These are phyloP conservation scores for Bipolaris cookei DNA, from an alignment of 2,329 filamentous ascomycete genomes.

Conservation along the genomic window DNA sequence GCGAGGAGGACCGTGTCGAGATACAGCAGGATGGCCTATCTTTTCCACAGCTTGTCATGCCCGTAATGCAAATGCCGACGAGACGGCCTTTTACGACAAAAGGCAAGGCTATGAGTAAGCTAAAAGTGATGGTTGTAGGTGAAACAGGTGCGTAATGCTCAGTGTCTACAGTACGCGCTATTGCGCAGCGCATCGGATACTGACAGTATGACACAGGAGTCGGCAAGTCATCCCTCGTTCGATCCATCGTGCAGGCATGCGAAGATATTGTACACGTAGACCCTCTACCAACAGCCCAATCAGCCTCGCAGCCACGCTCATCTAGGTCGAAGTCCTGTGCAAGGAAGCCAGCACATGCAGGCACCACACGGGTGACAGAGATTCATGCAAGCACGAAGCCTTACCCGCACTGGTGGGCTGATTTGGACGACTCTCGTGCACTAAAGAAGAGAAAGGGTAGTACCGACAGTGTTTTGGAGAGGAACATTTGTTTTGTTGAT, in stretches of 20 bases:
- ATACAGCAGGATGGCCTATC: slow-evolving; percentile 43
- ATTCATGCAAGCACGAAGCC: slow-evolving; percentile 59
- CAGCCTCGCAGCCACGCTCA: slow-evolving; percentile 33
- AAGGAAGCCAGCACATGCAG: slow-evolving; percentile 26
- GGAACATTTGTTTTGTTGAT: slow-evolving; percentile 94
- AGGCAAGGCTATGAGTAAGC: slow-evolving; percentile 80
- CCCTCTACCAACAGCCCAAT: slow-evolving; percentile 54
- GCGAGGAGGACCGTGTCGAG: slow-evolving; percentile 58
- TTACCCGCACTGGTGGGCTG: slow-evolving; percentile 89
- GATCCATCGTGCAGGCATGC: slow-evolving; percentile 83
- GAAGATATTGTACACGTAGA: slow-evolving; percentile 96
- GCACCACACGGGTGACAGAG: slow-evolving; percentile 47
- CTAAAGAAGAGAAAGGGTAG: slow-evolving; percentile 68
- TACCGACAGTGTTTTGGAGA: slow-evolving; percentile 79
- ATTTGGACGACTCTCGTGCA: slow-evolving; percentile 70
- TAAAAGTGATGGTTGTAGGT: slow-evolving; percentile 89
- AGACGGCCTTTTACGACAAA: slow-evolving; percentile 87
- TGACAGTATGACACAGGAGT: slow-evolving; percentile 61
- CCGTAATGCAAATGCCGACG: slow-evolving; percentile 88
- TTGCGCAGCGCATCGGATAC: slow-evolving; percentile 1
- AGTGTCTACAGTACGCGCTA: background rate
- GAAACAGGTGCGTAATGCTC: slow-evolving; percentile 64
- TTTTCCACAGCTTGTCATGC: slow-evolving; percentile 91
- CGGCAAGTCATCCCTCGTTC: slow-evolving; percentile 89
- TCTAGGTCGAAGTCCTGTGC: slow-evolving; percentile 36